Conservation (phyloP, 108 stramenopile species). For the Nitzschia inconspicua region DNA sequence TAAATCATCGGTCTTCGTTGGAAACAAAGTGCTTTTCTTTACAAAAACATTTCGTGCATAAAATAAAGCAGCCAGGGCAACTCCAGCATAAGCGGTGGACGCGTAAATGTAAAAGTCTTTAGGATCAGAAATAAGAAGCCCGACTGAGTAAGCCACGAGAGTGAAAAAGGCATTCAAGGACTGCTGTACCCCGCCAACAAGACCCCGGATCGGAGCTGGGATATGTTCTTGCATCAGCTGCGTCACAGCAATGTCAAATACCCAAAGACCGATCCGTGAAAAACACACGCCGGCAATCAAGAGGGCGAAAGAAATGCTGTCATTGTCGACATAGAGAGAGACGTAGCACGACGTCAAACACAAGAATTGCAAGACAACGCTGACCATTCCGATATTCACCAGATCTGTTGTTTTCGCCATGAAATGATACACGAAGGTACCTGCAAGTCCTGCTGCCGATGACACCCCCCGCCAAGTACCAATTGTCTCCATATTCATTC, state of each 20-base stretch:
- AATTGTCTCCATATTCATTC: slow-evolving; percentile 41
- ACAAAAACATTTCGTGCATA: slow-evolving; percentile 33
- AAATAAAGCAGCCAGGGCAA: slow-evolving; percentile 39
- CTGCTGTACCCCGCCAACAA: slow-evolving; percentile 60
- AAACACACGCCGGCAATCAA: slow-evolving; percentile 54
- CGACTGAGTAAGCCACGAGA: slow-evolving; percentile 43
- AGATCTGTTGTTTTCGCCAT: slow-evolving; percentile 17
- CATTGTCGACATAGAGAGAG: slow-evolving; percentile 33
- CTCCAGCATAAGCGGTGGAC: slow-evolving; percentile 32
- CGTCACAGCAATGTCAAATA: slow-evolving; percentile 66
- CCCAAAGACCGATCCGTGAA: slow-evolving; percentile 68
- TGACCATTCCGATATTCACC: slow-evolving; percentile 49
- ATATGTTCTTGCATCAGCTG: slow-evolving; percentile 61
- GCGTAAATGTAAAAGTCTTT: slow-evolving; percentile 42
- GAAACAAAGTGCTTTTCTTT: not conserved
- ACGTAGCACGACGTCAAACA: slow-evolving; percentile 37
- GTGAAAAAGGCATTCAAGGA: slow-evolving; percentile 54
- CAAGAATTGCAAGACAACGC: slow-evolving; percentile 43
- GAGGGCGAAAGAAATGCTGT: slow-evolving; percentile 22
- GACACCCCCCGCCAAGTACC: slow-evolving; percentile 58
- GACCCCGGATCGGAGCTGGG: slow-evolving; percentile 43
- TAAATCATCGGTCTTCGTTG: too few species aligned
- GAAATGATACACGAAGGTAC: slow-evolving; percentile 55
- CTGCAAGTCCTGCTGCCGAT: slow-evolving; percentile 49
- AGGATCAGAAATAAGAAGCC: slow-evolving; percentile 54